Base-by-base conservation (phyloP, 345 rosid species). In the Carallia pectinifolia region DNA sequence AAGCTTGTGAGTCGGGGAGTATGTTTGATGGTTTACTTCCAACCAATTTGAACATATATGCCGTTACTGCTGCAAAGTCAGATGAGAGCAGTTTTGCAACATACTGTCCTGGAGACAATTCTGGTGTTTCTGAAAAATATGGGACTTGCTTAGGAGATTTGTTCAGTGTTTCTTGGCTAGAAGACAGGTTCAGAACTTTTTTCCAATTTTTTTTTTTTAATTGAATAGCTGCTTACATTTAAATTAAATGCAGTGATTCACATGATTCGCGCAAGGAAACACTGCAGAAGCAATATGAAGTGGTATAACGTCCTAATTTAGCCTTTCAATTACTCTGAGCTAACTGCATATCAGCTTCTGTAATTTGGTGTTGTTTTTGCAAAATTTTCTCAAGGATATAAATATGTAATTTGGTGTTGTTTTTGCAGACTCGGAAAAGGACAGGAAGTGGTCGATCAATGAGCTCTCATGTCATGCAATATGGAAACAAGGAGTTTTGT, bases 141-240 rank as follows among this genome's bases (percentile, higher is more conserved):
- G 65, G 5, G 7, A 71, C 81, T 64, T 90, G 97, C 70, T 79
- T 90, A 31, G 97, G 94, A n/a, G 97, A 90, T 39, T 6, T 71
- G 29, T 90, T 87, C 65, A 90, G 97, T 75, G 58, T 89, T 70
- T 80, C 97, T 63, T 90, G 97, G 97, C 60, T 88, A 81, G 97
- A 90, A 72, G 97, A 90, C 82, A 80, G 96, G 96, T 90, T 53
- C 8, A 52, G 4, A 13, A 13, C 54, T 6, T 52, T 52, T 33
- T 33, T 23, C 23, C 23, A 23, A 23, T 23, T 23, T 23, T 23
- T 33, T 33, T 33, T 18, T 36, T 4, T 29, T 6, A 33, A 48
- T 50, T 27, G 2, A 18, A 15, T 54, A 33, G 34, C 47, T 0
- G 53, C 19, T 53, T 37, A 17, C 0, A 15, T 52, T 48, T 27